Evolutionary conservation across 1,284 basidiomycete species (phyloP).

Genomic region (Entoloma clypeatum): DNA sequence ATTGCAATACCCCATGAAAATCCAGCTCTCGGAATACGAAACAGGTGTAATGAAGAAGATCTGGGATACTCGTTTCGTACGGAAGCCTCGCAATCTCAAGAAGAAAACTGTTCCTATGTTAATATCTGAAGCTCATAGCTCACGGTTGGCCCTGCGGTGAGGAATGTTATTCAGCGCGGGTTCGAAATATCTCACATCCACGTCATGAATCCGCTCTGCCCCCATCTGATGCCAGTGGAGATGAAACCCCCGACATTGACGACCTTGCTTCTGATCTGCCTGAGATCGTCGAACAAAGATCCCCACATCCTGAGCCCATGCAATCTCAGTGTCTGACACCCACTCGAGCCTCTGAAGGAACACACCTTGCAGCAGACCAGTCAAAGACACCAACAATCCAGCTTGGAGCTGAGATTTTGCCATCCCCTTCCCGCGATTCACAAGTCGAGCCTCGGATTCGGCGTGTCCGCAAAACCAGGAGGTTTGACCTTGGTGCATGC

Average conservation of each 20-base stretch:
- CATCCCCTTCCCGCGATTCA: not conserved
- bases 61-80: not conserved
- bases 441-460: not conserved
- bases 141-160: not conserved
- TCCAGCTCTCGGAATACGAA: not conserved
- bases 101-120: not conserved
- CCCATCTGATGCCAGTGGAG: not conserved
- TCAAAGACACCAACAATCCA: too few species aligned
- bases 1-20: not conserved
- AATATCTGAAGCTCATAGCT: not conserved
- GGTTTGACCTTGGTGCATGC: too few species aligned
- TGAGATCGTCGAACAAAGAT: not conserved
- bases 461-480: too few species aligned
- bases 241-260: not conserved
- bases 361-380: too few species aligned
- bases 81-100: not conserved
- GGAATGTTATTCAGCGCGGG: conserved; percentile 1
- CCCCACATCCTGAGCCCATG: not conserved
- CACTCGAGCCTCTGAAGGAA: conserved; percentile 1
- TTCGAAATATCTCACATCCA: not conserved
- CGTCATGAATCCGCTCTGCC: not conserved
- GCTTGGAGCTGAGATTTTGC: too few species aligned
- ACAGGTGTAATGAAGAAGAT: not conserved
- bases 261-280: not conserved
- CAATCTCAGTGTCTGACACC: conserved; percentile 3